Percentiles rank a stretch among this genome's conserved stretches.
Evolutionary conservation across 2,329 filamentous ascomycete genomes (phyloP).

Genomic region (Zopfia rhizophila): DNA sequence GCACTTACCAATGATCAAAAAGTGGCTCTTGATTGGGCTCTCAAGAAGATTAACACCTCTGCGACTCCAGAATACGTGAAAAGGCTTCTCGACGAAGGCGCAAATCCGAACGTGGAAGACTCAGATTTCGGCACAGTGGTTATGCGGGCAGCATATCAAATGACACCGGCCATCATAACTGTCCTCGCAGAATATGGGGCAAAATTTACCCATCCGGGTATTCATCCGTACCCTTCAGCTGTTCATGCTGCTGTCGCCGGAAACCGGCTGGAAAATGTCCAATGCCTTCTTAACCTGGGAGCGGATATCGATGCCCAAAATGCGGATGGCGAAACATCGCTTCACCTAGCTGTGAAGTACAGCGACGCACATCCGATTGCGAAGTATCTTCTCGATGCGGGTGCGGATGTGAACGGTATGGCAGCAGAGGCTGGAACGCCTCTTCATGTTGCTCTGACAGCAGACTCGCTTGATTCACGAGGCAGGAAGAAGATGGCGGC

Average conservation of each 20-base stretch:
- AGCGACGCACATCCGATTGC: constrained; percentile 38
- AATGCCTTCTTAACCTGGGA: constrained; percentile 38
- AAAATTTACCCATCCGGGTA: constrained; percentile 33
- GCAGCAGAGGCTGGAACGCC: constrained; percentile 34
- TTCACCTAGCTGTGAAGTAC: constrained; percentile 43
- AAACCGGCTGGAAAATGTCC: constrained; percentile 34
- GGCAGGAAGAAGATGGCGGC: constrained; percentile 43
- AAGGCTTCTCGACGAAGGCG: constrained; percentile 42
- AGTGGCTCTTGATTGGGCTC: constrained; percentile 39
- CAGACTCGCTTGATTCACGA: constrained; percentile 31
- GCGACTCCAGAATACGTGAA: constrained; percentile 38
- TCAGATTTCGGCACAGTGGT: constrained; percentile 42
- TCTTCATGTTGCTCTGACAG: constrained; percentile 33
- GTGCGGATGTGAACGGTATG: constrained; percentile 43
- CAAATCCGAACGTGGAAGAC: constrained; percentile 41
- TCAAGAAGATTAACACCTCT: constrained; percentile 37
- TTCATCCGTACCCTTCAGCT: constrained; percentile 32
- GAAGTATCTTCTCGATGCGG: constrained; percentile 39
- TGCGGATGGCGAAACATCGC: constrained; percentile 40
- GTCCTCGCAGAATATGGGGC: constrained; percentile 44
- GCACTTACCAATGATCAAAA: constrained; percentile 35
- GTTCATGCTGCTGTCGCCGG: constrained; percentile 44
- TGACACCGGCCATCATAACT: constrained; percentile 34
- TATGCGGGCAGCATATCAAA: constrained; percentile 40
- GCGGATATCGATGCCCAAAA: constrained; percentile 40